phyloP scores from a whole-genome alignment of 768 basidiomycete genomes.

The Phylloporus scabripes region DNA sequence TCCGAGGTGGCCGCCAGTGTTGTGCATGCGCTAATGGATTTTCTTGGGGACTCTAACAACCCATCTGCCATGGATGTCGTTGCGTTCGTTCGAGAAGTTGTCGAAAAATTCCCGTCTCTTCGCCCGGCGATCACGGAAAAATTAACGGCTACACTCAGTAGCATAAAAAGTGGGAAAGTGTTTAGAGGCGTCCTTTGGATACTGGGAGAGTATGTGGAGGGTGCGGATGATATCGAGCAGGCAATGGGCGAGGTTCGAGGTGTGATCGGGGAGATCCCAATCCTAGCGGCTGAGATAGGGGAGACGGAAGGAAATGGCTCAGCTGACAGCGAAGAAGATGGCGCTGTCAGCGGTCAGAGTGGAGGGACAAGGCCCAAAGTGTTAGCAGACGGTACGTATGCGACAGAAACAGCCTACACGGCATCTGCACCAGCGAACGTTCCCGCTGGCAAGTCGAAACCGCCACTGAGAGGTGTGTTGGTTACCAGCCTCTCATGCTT shows the following conservation, averaged over 20 bases:
- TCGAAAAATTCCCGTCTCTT: constrained; percentile 92
- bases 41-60: constrained; percentile 92
- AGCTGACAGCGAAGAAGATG: constrained; percentile 43
- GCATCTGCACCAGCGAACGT: constrained; percentile 54
- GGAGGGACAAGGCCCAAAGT: constrained; percentile 63
- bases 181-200: constrained; percentile 97
- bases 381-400: constrained; percentile 95
- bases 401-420: constrained; percentile 89
- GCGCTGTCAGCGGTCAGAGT: constrained; percentile 31
- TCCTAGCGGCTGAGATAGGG: constrained; percentile 84
- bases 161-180: constrained; percentile 95
- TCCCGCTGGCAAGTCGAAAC: constrained; percentile 87
- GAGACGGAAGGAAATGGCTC: constrained; percentile 56
- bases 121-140: constrained; percentile 80
- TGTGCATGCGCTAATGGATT: constrained; percentile 89
- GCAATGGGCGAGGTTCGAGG: constrained; percentile 76
- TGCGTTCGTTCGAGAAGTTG: constrained; percentile 84
- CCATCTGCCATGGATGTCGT: constrained; percentile 95
- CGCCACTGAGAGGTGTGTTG: constrained; percentile 72
- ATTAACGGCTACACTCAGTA: constrained; percentile 70
- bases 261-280: constrained; percentile 95
- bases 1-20: constrained; percentile 95
- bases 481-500: background rate
- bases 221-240: constrained; percentile 57
- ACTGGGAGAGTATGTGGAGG: constrained; percentile 89